Evolutionary conservation across 768 basidiomycete genomes (phyloP), one percentile per base, ranked within the genome.

Genomic region (Tricholoma terreum): DNA sequence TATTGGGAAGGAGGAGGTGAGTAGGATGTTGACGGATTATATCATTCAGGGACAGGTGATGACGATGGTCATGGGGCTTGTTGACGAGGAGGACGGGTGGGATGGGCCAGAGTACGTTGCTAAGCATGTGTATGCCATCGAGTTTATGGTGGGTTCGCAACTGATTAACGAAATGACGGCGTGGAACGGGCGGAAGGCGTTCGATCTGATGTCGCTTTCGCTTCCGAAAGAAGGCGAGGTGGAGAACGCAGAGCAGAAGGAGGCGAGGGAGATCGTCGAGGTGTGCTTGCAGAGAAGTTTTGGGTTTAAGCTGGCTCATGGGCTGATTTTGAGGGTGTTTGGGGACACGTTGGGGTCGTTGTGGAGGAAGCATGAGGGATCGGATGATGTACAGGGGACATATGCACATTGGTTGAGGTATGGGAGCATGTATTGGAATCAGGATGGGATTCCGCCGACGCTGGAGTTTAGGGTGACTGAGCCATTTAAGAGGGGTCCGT

Each of bases 181-280:
- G 21, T 48, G 45, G 45, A 6, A 30, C 27, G 45, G 45, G 45
- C 45, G 4, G 14, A 48, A 48, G 45, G 45, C 45, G 7, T 48
- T 48, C 14, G 3, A n/a, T 48, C 24, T 48, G 12, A 48, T 48
- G 45, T 48, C 45, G 45, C 45, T 48, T 48, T 30, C 24, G 24
- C 45, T 48, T 30, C 45, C 45, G 27, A 48, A 48, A 48, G 45
- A 48, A 48, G 45, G 45, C 45, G 45, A 48, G 27, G 45, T 48
- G 27, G 45, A 48, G 45, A 48, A 6, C 15, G 45, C 45, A 8
- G 24, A 48, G 45, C 24, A 48, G 24, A 48, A 30, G 45, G 2
- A 48, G 27, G 45, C 45, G 15, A 48, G 27, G 27, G 45, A 48
- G 24, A 48, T 48, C 12, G 45, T 48, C 27, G 45, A 48, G 24